These are phyloP conservation scores for Aspergillus sp. DNA, from an alignment of 2,329 filamentous ascomycete species.

Conservation along the genomic window DNA sequence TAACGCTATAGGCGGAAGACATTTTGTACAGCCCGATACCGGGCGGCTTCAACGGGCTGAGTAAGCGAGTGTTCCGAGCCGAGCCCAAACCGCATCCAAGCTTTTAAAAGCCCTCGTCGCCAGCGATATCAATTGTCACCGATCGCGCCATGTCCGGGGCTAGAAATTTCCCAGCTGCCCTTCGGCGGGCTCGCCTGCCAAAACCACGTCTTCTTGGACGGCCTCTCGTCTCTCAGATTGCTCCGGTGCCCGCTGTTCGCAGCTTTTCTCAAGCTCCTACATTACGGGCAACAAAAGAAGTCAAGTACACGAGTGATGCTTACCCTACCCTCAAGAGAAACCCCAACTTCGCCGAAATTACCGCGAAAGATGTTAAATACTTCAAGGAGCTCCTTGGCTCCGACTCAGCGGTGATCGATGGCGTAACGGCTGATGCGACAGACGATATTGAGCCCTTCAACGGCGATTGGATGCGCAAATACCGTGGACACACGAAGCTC, in stretches of 20 bases:
- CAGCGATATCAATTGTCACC: neutral
- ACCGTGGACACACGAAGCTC: conserved; percentile 82
- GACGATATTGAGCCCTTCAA: conserved; percentile 92
- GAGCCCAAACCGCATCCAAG: neutral
- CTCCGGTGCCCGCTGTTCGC: conserved; percentile 21
- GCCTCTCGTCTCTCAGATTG: conserved; percentile 21
- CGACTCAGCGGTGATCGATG: conserved; percentile 79
- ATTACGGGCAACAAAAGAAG: conserved; percentile 30
- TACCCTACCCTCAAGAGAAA: conserved; percentile 79
- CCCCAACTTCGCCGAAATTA: conserved; percentile 67
- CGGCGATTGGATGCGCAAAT: conserved; percentile 99
- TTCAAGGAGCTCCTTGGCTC: conserved; percentile 80
- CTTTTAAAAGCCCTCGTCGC: neutral
- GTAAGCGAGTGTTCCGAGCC: conserved; percentile 4
- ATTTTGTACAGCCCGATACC: neutral
- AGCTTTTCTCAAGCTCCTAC: conserved; percentile 31
- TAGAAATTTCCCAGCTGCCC: conserved; percentile 30
- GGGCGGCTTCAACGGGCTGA: neutral
- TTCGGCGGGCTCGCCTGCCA: conserved; percentile 35
- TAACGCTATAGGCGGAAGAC: neutral
- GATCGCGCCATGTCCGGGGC: conserved; percentile 29
- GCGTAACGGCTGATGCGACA: conserved; percentile 68
- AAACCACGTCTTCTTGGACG: conserved; percentile 26
- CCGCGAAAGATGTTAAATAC: conserved; percentile 73
- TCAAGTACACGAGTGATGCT: conserved; percentile 81